These are phyloP conservation scores for Lactifluus subvellereus DNA, from an alignment of 768 basidiomycete species.

Conservation along the genomic window DNA sequence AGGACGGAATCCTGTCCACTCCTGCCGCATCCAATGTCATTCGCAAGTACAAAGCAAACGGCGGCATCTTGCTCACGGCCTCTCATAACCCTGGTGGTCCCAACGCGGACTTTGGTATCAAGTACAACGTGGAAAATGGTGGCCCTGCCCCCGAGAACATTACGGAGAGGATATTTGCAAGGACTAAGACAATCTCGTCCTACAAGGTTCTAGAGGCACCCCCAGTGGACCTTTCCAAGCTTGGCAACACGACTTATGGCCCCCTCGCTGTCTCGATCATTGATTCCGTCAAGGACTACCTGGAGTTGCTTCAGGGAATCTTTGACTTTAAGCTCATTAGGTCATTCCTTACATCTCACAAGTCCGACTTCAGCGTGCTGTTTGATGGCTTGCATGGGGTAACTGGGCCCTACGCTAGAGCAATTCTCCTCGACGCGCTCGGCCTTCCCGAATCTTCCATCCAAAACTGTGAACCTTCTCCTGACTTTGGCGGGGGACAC, in stretches of 20 bases:
- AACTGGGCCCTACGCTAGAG: constrained; percentile 91
- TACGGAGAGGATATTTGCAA: constrained; percentile 92
- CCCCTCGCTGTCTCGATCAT: constrained; percentile 84
- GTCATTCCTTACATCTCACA: constrained; percentile 69
- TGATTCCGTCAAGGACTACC: constrained; percentile 89
- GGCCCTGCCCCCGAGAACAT: constrained; percentile 96
- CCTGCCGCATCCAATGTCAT: constrained; percentile 96
- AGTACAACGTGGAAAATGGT: constrained; percentile 97
- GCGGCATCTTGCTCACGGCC: constrained; percentile 95
- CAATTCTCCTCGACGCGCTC: constrained; percentile 78
- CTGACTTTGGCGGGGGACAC: constrained; percentile 96
- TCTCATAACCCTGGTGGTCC: constrained; percentile 98
- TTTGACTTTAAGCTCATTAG: constrained; percentile 95
- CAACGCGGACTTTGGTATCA: constrained; percentile 98
- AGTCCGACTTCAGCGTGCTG: constrained; percentile 70
- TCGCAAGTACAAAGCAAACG: constrained; percentile 91
- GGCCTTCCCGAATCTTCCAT: constrained; percentile 73
- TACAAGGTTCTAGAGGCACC: constrained; percentile 83
- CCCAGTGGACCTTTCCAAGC: constrained; percentile 75
- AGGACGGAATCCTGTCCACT: constrained; percentile 89
- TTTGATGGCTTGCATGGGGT: constrained; percentile 97
- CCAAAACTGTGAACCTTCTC: constrained; percentile 87
- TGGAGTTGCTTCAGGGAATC: constrained; percentile 75
- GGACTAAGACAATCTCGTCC: constrained; percentile 75
- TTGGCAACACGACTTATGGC: constrained; percentile 75